Conservation (phyloP, 179 eudicot genomes). For the Spinacia oleracea region DNA sequence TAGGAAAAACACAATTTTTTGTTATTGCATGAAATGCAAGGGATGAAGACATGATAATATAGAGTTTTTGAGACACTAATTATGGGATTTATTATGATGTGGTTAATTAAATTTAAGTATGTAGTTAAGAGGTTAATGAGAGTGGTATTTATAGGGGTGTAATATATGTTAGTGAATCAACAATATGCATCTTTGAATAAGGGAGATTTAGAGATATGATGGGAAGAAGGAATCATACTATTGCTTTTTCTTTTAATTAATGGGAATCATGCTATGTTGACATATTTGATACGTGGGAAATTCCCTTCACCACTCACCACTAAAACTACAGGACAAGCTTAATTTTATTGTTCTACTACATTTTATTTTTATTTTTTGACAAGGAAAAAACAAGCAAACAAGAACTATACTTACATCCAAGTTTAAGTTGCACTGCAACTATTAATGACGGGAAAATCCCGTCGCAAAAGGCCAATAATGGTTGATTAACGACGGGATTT, state of each 20-base stretch:
- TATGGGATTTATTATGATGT: too few species aligned
- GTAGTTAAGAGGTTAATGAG: constrained; percentile 19
- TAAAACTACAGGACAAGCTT: neutral
- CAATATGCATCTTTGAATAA: constrained; percentile 1
- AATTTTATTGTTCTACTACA: too few species aligned
- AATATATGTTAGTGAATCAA: neutral
- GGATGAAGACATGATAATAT: constrained; percentile 41
- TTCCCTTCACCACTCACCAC: neutral
- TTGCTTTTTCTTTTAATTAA: neutral
- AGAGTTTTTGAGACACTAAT: neutral
- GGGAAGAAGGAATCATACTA: constrained; percentile 1
- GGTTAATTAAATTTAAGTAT: constrained; percentile 13
- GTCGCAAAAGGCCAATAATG: too few species aligned
- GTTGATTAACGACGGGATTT: too few species aligned
- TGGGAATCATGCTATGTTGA: constrained; percentile 5
- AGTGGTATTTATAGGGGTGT: constrained; percentile 34
- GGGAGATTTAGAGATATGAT: neutral
- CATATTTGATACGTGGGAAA: neutral
- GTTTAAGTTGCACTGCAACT: too few species aligned
- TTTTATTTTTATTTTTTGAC: too few species aligned
- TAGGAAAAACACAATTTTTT: constrained; percentile 14
- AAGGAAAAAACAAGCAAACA: too few species aligned
- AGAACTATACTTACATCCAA: too few species aligned
- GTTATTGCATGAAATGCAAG: constrained; percentile 36
- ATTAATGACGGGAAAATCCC: too few species aligned